A percentile compares a stretch with the other conserved stretches of the same genome.
Conservation (phyloP, 768 basidiomycete species). For the Leccinum truebloodii region DNA sequence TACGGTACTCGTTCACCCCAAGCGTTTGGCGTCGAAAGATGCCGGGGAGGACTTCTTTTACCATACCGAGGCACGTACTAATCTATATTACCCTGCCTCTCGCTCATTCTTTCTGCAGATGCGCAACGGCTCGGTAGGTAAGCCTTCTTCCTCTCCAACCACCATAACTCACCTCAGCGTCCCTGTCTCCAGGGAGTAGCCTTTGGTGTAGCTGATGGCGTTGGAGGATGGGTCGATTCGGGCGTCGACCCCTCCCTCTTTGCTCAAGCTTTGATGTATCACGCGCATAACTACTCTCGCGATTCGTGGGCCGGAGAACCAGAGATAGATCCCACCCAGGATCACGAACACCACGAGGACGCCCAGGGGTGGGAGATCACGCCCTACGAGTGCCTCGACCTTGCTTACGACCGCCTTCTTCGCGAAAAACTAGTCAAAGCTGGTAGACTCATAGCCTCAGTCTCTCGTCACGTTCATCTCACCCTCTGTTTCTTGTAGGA, state of each 20-base stretch:
- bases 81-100: neutral
- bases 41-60: conserved; percentile 68
- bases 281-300: conserved; percentile 70
- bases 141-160: conserved; percentile 7
- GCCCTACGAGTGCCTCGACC: conserved; percentile 67
- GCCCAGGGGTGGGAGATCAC: conserved; percentile 71
- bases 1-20: conserved; percentile 51
- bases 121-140: conserved; percentile 75
- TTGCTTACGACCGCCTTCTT: conserved; percentile 71
- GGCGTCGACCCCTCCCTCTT: conserved; percentile 89
- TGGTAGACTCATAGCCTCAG: conserved; percentile 38
- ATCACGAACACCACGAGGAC: conserved; percentile 61
- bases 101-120: conserved; percentile 47
- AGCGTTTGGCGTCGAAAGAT: conserved; percentile 37
- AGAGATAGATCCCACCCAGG: conserved; percentile 75
- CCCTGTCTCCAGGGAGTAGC: conserved; percentile 58
- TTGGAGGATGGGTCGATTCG: conserved; percentile 86
- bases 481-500: conserved; percentile 42
- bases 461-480: conserved; percentile 4
- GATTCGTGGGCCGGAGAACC: conserved; percentile 83
- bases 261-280: conserved; percentile 89
- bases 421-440: conserved; percentile 61
- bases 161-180: conserved; percentile 28
- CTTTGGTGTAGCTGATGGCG: conserved; percentile 89
- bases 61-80: conserved; percentile 61